These are phyloP conservation scores for Mucor lusitanicus DNA, from an alignment of 371 early-diverging fungal species.

Conservation along the genomic window DNA sequence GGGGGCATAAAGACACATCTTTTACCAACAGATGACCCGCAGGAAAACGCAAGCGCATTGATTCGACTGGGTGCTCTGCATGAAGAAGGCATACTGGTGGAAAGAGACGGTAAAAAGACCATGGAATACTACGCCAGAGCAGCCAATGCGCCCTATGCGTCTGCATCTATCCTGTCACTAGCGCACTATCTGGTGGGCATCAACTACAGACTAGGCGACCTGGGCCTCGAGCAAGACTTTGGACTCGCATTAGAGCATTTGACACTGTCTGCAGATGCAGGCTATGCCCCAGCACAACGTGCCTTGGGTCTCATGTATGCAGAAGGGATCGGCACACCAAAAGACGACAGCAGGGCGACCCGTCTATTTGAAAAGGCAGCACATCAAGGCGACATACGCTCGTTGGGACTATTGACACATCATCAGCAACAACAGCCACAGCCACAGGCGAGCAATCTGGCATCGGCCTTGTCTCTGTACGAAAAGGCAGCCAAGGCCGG, in stretches of 20 bases:
- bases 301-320: constrained; percentile 39
- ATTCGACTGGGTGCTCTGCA: constrained; percentile 32
- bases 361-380: constrained; percentile 61
- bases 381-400: constrained; percentile 54
- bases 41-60: constrained; percentile 29
- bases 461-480: background rate
- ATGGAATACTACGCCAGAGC: constrained; percentile 28
- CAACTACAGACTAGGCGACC: constrained; percentile 27
- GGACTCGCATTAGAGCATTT: constrained; percentile 27
- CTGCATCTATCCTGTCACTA: constrained; percentile 2
- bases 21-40: no score
- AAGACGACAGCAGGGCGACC: constrained; percentile 50
- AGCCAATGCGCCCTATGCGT: background rate
- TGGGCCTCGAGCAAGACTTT: constrained; percentile 22
- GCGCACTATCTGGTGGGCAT: constrained; percentile 39
- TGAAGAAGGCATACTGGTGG: constrained; percentile 30
- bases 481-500: constrained; percentile 49
- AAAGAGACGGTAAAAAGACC: constrained; percentile 13
- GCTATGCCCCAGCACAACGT: constrained; percentile 33
- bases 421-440: background rate
- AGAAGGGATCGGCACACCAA: constrained; percentile 37
- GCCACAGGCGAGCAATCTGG: background rate
- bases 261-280: constrained; percentile 21
- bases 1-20: no score
- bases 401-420: constrained; percentile 48